Percentiles rank a stretch among this genome's conserved stretches.
Conservation (phyloP, 148 eudicot species). For the Dysphania ambrosioides region DNA sequence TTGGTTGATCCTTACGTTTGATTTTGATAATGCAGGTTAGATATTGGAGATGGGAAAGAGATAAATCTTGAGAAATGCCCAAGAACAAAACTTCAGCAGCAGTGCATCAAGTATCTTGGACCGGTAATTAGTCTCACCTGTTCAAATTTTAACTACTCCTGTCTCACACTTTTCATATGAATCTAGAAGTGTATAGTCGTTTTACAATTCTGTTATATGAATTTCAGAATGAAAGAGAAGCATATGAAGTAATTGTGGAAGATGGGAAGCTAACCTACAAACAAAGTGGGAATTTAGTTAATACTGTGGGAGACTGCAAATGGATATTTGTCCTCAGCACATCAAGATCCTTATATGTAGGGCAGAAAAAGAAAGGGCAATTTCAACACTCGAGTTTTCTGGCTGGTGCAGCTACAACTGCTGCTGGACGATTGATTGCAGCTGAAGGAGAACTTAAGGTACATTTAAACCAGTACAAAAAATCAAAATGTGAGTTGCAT, state of each 20-base stretch:
- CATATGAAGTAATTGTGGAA: constrained; percentile 73
- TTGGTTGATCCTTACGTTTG: neutral
- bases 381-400: constrained; percentile 95
- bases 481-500: neutral
- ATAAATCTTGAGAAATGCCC: constrained; percentile 61
- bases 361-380: constrained; percentile 75
- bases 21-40: constrained; percentile 57
- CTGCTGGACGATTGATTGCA: constrained; percentile 79
- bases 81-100: constrained; percentile 56
- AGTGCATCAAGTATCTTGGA: constrained; percentile 89
- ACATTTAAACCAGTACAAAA: neutral
- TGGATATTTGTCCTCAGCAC: constrained; percentile 97
- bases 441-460: constrained; percentile 76
- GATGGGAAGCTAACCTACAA: constrained; percentile 70
- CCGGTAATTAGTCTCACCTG: constrained; percentile 44
- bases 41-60: constrained; percentile 85
- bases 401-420: constrained; percentile 85
- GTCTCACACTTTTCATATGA: neutral
- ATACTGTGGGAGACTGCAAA: constrained; percentile 66
- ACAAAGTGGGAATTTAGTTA: constrained; percentile 51
- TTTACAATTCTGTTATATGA: neutral
- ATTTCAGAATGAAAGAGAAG: constrained; percentile 68
- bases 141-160: neutral
- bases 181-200: neutral
- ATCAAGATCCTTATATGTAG: constrained; percentile 65